Evolutionary conservation across 176 grass and related monocot species (phyloP), one percentile per base, ranked within the genome.

Genomic region (Zizania latifolia): DNA sequence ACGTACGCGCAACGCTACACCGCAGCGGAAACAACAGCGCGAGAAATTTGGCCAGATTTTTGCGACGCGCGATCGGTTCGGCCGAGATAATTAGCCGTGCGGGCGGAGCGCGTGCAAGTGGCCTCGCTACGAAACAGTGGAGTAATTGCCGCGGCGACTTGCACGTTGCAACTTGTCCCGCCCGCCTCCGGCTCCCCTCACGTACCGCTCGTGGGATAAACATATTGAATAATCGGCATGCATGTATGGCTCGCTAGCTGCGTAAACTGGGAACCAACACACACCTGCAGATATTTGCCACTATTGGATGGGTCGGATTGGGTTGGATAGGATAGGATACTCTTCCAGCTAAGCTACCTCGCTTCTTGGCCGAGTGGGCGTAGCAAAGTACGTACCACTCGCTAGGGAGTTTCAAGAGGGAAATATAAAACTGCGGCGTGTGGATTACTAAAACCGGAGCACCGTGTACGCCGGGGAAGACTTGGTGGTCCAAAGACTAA

Each of bases 31-130:
- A 69, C 70, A 21, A 68, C 54, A 27, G 54, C 41, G 33, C 26
- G 41, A 71, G 48, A 82, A 70, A 46, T 76, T 58, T 64, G 71
- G 63, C 27, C 73, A 26, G 65, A 85, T 75, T 68, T 80, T 26
- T 46, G 77, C 77, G 7, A 21, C 77, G 70, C 70, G 37, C n/a
- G n/a, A n/a, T n/a, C n/a, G n/a, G n/a, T n/a, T n/a, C n/a, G n/a
- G n/a, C n/a, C n/a, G n/a, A n/a, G n/a, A n/a, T n/a, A n/a, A n/a
- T n/a, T n/a, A n/a, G n/a, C n/a, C n/a, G n/a, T n/a, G n/a, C n/a
- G n/a, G n/a, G n/a, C n/a, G n/a, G n/a, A n/a, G n/a, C n/a, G 27
- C 45, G 27, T 12, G 57, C 58, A 59, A 85, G 76, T 85, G 68
- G 65, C 1, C 16, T 27, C 38, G 65, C 54, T 37, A 75, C 70